Conservation (phyloP, 192 early-diverging fungal genomes). For the Coemansia sp. region DNA sequence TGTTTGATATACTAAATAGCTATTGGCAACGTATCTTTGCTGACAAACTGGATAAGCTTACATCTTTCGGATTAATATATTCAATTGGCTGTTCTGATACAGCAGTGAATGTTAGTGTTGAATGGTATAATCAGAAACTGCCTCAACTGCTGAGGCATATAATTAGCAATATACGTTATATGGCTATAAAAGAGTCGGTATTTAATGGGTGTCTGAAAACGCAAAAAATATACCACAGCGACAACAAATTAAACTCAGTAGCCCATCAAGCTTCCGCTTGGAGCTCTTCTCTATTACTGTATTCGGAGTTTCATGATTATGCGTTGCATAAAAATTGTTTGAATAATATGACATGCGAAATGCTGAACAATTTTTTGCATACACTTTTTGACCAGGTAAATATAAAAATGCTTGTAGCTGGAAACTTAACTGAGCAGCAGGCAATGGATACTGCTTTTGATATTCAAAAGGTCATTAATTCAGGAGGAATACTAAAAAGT, state of each 20-base stretch:
- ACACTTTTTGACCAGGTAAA: constrained; percentile 62
- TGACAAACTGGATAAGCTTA: constrained; percentile 78
- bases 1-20: constrained; percentile 62
- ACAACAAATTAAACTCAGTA: no score
- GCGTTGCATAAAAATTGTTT: constrained; percentile 54
- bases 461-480: constrained; percentile 57
- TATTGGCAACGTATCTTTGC: constrained; percentile 69
- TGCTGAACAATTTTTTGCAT: constrained; percentile 71
- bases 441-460: constrained; percentile 54
- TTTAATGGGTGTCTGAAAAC: no score
- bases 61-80: constrained; percentile 71
- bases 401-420: constrained; percentile 74
- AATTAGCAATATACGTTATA: constrained; percentile 57
- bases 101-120: constrained; percentile 60
- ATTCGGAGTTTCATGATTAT: no score
- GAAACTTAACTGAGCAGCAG: no score
- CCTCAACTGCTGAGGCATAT: constrained; percentile 63
- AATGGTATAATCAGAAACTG: constrained; percentile 83
- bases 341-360: constrained; percentile 67
- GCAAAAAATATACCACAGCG: no score
- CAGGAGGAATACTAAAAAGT: constrained; percentile 49
- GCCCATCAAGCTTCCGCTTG: no score
- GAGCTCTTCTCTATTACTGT: no score
- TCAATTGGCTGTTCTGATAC: constrained; percentile 61
- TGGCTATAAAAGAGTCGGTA: constrained; percentile 51